Percentiles rank a stretch among this genome's conserved stretches.
Conservation (phyloP, 2,329 filamentous ascomycete species). For the Fusarium clavum region DNA sequence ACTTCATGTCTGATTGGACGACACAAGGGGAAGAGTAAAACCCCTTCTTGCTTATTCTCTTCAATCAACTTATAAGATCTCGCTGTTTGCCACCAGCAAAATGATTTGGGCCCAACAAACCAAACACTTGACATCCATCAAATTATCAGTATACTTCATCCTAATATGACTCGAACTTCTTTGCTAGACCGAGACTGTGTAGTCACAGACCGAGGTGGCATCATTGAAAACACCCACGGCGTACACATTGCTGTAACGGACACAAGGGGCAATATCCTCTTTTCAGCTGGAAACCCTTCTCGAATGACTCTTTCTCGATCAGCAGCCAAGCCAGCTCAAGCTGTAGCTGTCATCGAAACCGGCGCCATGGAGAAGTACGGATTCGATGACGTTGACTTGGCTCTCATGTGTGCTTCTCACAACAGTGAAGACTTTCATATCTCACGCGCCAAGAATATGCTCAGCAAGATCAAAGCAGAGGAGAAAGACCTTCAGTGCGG, state of each 20-base stretch:
- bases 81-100: not conserved
- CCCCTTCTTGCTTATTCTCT: no score
- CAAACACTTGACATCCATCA: not conserved
- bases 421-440: conserved; percentile 58
- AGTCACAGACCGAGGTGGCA: conserved; percentile 53
- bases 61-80: not conserved
- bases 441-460: conserved; percentile 52
- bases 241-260: conserved; percentile 59
- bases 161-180: conserved; percentile 27
- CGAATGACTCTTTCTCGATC: conserved; percentile 59
- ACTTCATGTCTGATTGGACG: not conserved
- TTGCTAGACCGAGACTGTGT: conserved; percentile 47
- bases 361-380: conserved; percentile 52
- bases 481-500: conserved; percentile 58
- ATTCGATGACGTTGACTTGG: conserved; percentile 57
- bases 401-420: conserved; percentile 61
- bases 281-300: conserved; percentile 54
- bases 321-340: conserved; percentile 59
- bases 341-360: conserved; percentile 58
- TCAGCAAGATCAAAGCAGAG: conserved; percentile 48
- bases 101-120: not conserved
- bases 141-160: not conserved
- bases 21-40: not conserved
- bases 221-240: conserved; percentile 57
- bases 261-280: conserved; percentile 53